A percentile compares a stretch with the other conserved stretches of the same genome.
These are phyloP conservation scores for Podosphaera xanthii DNA, from an alignment of 2,329 filamentous ascomycete species.

Conservation along the genomic window DNA sequence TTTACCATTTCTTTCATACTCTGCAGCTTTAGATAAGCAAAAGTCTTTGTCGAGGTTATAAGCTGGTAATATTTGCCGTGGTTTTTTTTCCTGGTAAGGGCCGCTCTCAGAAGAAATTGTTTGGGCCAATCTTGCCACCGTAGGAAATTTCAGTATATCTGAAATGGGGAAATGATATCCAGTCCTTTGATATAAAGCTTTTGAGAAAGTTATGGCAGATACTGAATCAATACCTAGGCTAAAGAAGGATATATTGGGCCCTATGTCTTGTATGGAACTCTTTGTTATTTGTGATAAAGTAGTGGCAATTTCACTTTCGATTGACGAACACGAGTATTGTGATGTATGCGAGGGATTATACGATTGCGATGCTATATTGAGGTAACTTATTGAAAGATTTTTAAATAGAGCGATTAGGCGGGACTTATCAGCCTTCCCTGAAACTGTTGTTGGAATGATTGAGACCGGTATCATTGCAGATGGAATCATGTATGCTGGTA, in stretches of 20 bases:
- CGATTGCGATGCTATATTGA: conserved; percentile 18
- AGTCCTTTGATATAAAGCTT: conserved; percentile 25
- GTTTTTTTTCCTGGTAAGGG: neutral
- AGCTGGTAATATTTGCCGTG: neutral
- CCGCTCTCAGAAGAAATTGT: conserved; percentile 6
- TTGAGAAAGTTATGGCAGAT: conserved; percentile 49
- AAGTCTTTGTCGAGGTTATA: conserved; percentile 11
- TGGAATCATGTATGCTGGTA: conserved; percentile 65
- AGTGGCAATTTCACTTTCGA: conserved; percentile 32
- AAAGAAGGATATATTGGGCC: conserved; percentile 48
- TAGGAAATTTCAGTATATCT: conserved; percentile 42
- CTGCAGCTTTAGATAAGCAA: conserved; percentile 4
- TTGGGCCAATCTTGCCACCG: conserved; percentile 34
- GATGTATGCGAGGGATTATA: conserved; percentile 1
- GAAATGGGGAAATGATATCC: conserved; percentile 37
- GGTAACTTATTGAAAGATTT: conserved; percentile 21
- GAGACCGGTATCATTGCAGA: conserved; percentile 48
- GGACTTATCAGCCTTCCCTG: conserved; percentile 49
- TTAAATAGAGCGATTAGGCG: conserved; percentile 27
- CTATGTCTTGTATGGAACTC: conserved; percentile 24
- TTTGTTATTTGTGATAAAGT: conserved; percentile 28
- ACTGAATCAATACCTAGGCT: conserved; percentile 68
- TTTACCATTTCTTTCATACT: conserved; percentile 9
- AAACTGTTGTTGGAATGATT: conserved; percentile 44
- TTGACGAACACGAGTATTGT: conserved; percentile 23